Conservation (phyloP, 805 yeast genomes). For the Metschnikowia orientalis region DNA sequence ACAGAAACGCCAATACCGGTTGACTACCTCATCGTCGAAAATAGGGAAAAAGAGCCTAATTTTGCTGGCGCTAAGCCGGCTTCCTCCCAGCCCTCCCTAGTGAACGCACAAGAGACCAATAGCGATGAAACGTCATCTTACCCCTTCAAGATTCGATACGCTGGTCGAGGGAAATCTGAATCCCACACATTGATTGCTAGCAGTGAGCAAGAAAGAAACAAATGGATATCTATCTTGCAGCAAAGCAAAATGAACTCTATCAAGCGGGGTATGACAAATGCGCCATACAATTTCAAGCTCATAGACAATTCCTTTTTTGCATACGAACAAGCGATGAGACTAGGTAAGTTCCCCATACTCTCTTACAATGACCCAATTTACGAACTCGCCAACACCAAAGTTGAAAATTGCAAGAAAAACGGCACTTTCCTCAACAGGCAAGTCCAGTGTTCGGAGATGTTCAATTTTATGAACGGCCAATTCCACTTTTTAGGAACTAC, state of each 20-base stretch:
- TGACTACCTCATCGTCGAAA: constrained; percentile 52
- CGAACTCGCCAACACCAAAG: constrained; percentile 7
- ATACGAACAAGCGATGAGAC: constrained; percentile 51
- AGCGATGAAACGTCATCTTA: constrained; percentile 28
- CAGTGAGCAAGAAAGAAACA: constrained; percentile 46
- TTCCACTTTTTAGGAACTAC: constrained; percentile 58
- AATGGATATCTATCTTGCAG: constrained; percentile 54
- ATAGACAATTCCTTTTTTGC: constrained; percentile 60
- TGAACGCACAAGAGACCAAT: constrained; percentile 2
- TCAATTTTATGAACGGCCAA: constrained; percentile 41
- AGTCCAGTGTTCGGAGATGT: constrained; percentile 42
- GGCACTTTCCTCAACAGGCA: constrained; percentile 25
- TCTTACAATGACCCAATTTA: constrained; percentile 51
- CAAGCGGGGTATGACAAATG: constrained; percentile 31
- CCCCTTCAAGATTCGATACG: constrained; percentile 53
- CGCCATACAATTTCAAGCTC: constrained; percentile 51
- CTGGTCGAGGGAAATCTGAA: constrained; percentile 50
- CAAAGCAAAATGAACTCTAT: constrained; percentile 41
- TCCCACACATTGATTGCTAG: constrained; percentile 50
- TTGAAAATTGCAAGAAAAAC: not conserved
- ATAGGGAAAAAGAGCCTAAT: constrained; percentile 17
- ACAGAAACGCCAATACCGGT: constrained; percentile 49
- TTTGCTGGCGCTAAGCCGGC: not conserved
- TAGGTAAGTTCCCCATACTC: constrained; percentile 49
- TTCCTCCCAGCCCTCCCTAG: not conserved